Evolutionary conservation across 768 basidiomycete species (phyloP).

Genomic region (Russula abietina): DNA sequence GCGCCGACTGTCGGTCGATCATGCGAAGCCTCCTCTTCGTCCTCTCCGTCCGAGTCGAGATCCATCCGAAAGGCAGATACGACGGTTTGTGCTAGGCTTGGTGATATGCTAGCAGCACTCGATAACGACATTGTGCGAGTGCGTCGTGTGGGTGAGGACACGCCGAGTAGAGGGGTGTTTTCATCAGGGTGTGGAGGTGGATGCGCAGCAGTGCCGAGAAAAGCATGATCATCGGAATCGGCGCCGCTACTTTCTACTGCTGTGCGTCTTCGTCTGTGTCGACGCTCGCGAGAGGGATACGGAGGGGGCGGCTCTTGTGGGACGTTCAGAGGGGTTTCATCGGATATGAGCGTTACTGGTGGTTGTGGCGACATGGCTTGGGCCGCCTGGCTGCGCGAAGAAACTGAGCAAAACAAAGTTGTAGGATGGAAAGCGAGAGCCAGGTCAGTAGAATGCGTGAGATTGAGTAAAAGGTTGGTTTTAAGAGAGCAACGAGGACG

Average conservation of each 20-base stretch:
- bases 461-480: background rate
- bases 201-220: constrained; percentile 21
- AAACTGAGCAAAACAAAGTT: background rate
- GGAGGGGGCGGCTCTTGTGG: constrained; percentile 63
- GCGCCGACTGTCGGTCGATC: constrained; percentile 4
- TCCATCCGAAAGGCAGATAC: constrained; percentile 61
- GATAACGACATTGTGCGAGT: constrained; percentile 51
- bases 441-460: background rate
- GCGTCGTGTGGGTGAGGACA: constrained; percentile 29
- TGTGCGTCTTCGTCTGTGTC: constrained; percentile 33
- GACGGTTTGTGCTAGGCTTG: constrained; percentile 63
- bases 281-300: constrained; percentile 50
- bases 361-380: constrained; percentile 21
- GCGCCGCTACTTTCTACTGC: constrained; percentile 30
- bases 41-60: constrained; percentile 34
- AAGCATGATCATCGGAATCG: constrained; percentile 30
- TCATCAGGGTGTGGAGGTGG: constrained; percentile 36
- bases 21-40: constrained; percentile 25
- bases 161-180: constrained; percentile 42
- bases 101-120: constrained; percentile 46
- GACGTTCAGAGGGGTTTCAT: background rate
- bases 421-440: no score
- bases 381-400: background rate
- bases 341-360: background rate
- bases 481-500: background rate